These are phyloP conservation scores for Articulospora tetracladia DNA, from an alignment of 495 filamentous ascomycete species.

Conservation along the genomic window DNA sequence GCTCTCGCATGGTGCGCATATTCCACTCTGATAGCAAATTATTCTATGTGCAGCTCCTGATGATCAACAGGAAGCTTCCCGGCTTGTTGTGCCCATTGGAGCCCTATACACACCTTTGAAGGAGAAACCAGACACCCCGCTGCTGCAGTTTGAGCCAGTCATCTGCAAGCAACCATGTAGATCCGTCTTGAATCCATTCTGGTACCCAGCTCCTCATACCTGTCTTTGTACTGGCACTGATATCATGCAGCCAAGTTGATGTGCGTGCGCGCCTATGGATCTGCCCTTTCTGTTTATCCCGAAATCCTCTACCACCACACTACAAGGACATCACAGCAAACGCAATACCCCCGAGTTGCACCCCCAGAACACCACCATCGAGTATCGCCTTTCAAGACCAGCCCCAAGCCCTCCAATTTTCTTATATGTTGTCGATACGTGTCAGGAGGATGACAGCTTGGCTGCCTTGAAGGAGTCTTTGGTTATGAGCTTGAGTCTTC, in stretches of 20 bases:
- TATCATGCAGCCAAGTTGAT: constrained; percentile 75
- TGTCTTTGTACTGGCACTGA: constrained; percentile 16
- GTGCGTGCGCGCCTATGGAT: constrained; percentile 94
- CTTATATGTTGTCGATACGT: constrained; percentile 96
- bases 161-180: constrained; percentile 96
- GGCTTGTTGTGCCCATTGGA: constrained; percentile 95
- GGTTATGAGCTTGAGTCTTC: constrained; percentile 92
- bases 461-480: constrained; percentile 94
- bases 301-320: constrained; percentile 92
- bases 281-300: constrained; percentile 95
- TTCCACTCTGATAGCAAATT: background rate
- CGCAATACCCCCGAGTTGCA: constrained; percentile 95
- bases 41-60: constrained; percentile 4
- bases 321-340: constrained; percentile 98
- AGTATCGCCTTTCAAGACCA: constrained; percentile 90
- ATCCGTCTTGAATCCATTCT: constrained; percentile 95
- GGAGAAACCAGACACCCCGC: constrained; percentile 84
- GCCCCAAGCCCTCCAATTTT: constrained; percentile 95
- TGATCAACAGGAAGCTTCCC: constrained; percentile 76
- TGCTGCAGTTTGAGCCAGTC: constrained; percentile 95
- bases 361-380: constrained; percentile 90
- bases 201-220: constrained; percentile 50
- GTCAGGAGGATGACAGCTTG: constrained; percentile 96
- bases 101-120: constrained; percentile 96
- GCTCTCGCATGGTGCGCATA: constrained; percentile 82